phyloP scores from a whole-genome alignment of 768 basidiomycete species.

The Dentipellis fragilis region DNA sequence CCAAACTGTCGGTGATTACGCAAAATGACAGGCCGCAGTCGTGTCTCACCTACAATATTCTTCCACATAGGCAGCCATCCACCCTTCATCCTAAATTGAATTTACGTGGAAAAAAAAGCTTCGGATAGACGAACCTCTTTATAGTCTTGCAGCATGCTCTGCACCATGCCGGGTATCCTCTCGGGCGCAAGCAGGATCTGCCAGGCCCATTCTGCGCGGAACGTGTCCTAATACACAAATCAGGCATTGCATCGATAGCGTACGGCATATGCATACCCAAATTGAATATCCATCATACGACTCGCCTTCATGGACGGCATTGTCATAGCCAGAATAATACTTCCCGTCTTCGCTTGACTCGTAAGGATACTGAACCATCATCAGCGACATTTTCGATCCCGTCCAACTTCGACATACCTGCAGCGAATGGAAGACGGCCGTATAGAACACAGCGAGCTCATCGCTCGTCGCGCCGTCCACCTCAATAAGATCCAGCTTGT shows the following conservation, averaged over 20 bases:
- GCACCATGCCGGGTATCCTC: slow-evolving; percentile 64
- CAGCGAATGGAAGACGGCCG: slow-evolving; percentile 52
- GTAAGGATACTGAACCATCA: slow-evolving; percentile 54
- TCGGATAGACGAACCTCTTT: slow-evolving; percentile 33
- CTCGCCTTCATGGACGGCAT: slow-evolving; percentile 47
- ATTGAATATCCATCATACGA: slow-evolving; percentile 78
- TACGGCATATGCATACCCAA: slow-evolving; percentile 39
- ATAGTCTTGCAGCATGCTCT: slow-evolving; percentile 75
- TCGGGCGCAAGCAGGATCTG: slow-evolving; percentile 70
- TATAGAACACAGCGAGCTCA: slow-evolving; percentile 36
- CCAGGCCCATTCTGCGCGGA: slow-evolving; percentile 72
- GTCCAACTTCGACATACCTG: slow-evolving; percentile 29
- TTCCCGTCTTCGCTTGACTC: slow-evolving; percentile 56
- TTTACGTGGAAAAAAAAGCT: background rate
- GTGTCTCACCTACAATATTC: slow-evolving; percentile 50
- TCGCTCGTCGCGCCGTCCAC: slow-evolving; percentile 25
- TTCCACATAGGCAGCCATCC: slow-evolving; percentile 93
- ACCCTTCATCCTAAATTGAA: slow-evolving; percentile 26
- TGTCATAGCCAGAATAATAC: slow-evolving; percentile 76
- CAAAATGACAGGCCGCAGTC: background rate
- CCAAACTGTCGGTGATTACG: too few relatives aligned
- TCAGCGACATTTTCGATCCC: background rate
- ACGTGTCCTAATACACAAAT: slow-evolving; percentile 47
- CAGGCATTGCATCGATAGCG: background rate
- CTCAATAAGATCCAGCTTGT: slow-evolving; percentile 29